Conservation (phyloP, 352 stramenopile species). For the Phytopythium helicoides region DNA sequence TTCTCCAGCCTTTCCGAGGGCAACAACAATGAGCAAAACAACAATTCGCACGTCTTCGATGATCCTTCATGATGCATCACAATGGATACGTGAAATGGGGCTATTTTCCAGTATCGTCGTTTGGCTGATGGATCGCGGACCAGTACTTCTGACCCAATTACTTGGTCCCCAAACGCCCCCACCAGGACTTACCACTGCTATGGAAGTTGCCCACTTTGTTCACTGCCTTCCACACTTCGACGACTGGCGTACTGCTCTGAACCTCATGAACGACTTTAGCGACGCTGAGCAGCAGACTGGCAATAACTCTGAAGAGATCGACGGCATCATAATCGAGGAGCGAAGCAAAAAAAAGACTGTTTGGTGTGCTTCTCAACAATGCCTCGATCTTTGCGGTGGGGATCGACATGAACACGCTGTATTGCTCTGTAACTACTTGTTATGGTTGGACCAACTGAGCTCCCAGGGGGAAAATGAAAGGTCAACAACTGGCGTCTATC, state of each 20-base stretch:
- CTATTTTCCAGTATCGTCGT: slow-evolving; percentile 56
- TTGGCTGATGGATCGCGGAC: slow-evolving; percentile 59
- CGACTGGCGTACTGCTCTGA: slow-evolving; percentile 54
- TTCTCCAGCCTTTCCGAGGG: neutral
- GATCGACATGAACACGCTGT: slow-evolving; percentile 92
- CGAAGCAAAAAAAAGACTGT: slow-evolving; percentile 40
- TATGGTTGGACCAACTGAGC: slow-evolving; percentile 66
- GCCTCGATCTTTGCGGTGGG: slow-evolving; percentile 86
- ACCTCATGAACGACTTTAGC: neutral
- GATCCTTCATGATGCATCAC: neutral
- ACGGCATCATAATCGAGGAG: neutral
- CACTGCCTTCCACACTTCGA: slow-evolving; percentile 90
- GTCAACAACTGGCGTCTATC: slow-evolving; percentile 42
- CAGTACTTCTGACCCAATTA: slow-evolving; percentile 70
- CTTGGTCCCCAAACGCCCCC: slow-evolving; percentile 75
- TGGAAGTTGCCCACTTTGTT: slow-evolving; percentile 83
- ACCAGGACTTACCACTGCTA: slow-evolving; percentile 17
- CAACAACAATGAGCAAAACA: slow-evolving; percentile 2
- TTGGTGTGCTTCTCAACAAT: slow-evolving; percentile 90
- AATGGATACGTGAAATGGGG: neutral
- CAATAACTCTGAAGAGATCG: neutral
- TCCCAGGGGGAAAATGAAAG: slow-evolving; percentile 21
- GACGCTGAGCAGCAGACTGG: neutral
- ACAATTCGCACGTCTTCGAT: slow-evolving; percentile 7
- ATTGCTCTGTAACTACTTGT: slow-evolving; percentile 90